Evolutionary conservation across 768 basidiomycete genomes (phyloP).

Genomic region (Boletus pseudo-olivaceus): DNA sequence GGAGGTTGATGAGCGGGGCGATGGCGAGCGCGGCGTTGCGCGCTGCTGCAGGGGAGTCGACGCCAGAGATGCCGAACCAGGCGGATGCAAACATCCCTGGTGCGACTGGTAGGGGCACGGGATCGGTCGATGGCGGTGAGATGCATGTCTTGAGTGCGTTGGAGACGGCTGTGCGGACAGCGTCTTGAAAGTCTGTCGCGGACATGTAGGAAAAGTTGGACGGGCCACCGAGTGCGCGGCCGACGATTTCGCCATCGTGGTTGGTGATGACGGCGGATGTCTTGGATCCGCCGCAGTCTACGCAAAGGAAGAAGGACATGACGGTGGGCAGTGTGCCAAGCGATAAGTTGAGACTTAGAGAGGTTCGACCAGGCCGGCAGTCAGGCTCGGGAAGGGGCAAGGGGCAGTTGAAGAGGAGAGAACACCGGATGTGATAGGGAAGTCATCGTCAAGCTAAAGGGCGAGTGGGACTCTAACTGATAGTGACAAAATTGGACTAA

Average conservation of each 20-base stretch:
- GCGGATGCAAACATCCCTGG: slow-evolving; percentile 55
- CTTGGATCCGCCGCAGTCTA: slow-evolving; percentile 89
- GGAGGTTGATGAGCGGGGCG: slow-evolving; percentile 55
- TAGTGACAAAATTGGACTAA: too few relatives aligned
- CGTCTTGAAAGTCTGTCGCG: slow-evolving; percentile 51
- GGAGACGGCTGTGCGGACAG: slow-evolving; percentile 50
- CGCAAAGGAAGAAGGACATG: slow-evolving; percentile 71
- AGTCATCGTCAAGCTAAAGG: too few relatives aligned
- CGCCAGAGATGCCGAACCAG: slow-evolving; percentile 83
- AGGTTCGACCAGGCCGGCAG: background rate
- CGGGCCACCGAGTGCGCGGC: slow-evolving; percentile 67
- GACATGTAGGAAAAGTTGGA: slow-evolving; percentile 86
- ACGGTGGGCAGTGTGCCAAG: too few relatives aligned
- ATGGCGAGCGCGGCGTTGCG: slow-evolving; percentile 52
- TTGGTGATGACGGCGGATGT: slow-evolving; percentile 72
- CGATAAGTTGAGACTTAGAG: background rate
- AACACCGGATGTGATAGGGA: too few relatives aligned
- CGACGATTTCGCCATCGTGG: slow-evolving; percentile 54
- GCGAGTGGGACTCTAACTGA: too few relatives aligned
- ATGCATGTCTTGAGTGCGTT: slow-evolving; percentile 50
- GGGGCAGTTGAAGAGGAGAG: too few relatives aligned
- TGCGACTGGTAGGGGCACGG: slow-evolving; percentile 37
- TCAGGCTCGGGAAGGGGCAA: background rate
- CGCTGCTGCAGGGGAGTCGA: slow-evolving; percentile 67
- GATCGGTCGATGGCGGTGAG: slow-evolving; percentile 34